Conservation (phyloP, 345 rosid species). For the Eucalyptus globulus region DNA sequence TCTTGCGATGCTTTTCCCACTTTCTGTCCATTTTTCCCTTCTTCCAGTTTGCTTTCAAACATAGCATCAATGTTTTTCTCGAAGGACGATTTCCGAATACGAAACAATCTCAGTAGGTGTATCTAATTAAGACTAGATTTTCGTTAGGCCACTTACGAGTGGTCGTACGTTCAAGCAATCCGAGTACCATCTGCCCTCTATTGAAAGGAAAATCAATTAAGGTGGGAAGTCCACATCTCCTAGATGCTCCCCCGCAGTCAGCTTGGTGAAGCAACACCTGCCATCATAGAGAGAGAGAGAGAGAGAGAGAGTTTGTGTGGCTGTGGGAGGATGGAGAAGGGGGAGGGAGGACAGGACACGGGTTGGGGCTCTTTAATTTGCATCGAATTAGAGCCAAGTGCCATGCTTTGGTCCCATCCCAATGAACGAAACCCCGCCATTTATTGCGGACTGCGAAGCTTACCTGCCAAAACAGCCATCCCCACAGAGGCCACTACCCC, state of each 20-base stretch:
- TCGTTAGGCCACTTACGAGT: neutral
- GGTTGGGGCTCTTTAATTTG: neutral
- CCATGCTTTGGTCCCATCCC: neutral
- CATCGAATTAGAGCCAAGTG: neutral
- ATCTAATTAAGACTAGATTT: neutral
- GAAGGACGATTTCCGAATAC: neutral
- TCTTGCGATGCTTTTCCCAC: neutral
- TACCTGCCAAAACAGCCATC: neutral
- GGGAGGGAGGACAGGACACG: neutral
- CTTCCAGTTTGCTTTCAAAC: neutral
- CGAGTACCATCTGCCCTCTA: neutral
- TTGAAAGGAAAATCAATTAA: neutral
- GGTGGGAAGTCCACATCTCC: neutral
- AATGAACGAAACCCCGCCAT: neutral
- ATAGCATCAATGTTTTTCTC: neutral
- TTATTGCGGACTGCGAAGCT: neutral
- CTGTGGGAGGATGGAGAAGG: neutral
- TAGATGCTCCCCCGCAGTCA: neutral
- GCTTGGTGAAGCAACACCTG: neutral
- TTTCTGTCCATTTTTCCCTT: neutral
- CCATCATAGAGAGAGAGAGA: neutral
- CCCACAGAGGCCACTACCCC: neutral
- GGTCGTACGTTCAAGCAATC: neutral
- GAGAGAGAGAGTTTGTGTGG: neutral
- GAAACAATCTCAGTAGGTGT: neutral